These are phyloP conservation scores for Leishmania arabica DNA, from an alignment of 208 protist species.

Conservation along the genomic window DNA sequence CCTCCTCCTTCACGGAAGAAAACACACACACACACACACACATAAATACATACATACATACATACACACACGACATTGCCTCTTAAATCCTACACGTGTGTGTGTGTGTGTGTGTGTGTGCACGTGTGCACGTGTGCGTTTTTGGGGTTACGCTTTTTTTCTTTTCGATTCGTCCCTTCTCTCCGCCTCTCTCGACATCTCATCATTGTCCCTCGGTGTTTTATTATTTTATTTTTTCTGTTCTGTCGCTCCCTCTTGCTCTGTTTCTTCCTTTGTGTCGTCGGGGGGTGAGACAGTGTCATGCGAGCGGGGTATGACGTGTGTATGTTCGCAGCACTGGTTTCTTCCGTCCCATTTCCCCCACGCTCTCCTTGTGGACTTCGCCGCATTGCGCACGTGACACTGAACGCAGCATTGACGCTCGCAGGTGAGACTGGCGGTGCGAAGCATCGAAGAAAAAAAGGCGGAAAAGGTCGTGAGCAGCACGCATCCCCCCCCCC, in stretches of 20 bases:
- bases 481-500: background rate
- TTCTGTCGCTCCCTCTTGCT: background rate
- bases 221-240: too few relatives aligned
- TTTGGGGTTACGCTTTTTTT: background rate
- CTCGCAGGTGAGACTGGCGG: background rate
- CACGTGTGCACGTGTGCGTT: too few relatives aligned
- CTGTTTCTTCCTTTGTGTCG: background rate
- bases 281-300: too few relatives aligned
- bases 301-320: too few relatives aligned
- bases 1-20: too few relatives aligned
- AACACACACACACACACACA: too few relatives aligned
- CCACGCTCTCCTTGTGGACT: background rate
- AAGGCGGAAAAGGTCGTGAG: background rate
- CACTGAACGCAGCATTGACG: background rate
- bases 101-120: background rate
- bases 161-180: too few relatives aligned
- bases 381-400: background rate
- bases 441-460: background rate
- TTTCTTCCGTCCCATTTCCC: background rate
- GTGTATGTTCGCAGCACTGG: background rate
- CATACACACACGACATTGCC: background rate
- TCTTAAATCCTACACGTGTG: background rate
- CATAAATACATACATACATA: too few relatives aligned
- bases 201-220: too few relatives aligned
- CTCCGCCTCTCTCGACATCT: too few relatives aligned